Conservation (phyloP, 1,284 basidiomycete genomes). For the Fomitopsis schrenkii region DNA sequence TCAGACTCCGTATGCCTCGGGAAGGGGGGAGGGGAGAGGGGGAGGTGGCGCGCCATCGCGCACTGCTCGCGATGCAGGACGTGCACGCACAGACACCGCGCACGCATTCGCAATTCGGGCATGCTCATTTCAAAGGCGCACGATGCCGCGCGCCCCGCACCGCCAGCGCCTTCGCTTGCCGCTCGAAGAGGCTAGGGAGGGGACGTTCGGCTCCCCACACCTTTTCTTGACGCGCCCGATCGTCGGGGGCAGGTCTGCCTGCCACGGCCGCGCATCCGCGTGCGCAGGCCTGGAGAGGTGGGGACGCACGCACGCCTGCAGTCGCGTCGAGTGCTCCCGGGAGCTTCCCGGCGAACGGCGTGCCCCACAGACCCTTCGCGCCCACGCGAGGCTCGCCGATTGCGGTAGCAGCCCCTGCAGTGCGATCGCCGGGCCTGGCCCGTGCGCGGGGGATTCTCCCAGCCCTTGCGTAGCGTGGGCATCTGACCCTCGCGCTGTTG, state of each 20-base stretch:
- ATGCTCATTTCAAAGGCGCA: neutral
- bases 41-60: neutral
- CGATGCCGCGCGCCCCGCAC: neutral
- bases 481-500: slow-evolving; percentile 1
- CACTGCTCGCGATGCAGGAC: neutral
- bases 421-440: neutral
- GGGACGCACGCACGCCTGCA: too few relatives aligned
- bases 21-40: too few relatives aligned
- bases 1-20: neutral
- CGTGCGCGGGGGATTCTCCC: neutral
- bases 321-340: neutral
- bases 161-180: neutral
- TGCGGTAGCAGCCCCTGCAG: neutral
- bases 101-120: neutral
- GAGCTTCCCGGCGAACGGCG: neutral
- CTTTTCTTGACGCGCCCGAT: neutral
- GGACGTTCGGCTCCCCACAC: neutral
- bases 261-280: neutral
- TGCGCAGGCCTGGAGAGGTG: too few relatives aligned
- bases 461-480: neutral
- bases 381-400: neutral
- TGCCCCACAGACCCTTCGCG: neutral
- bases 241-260: neutral
- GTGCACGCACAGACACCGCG: neutral
- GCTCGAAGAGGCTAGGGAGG: neutral